Base-by-base conservation (phyloP, 1,139 yeast species). In the Debaryomyces subglobosus region DNA sequence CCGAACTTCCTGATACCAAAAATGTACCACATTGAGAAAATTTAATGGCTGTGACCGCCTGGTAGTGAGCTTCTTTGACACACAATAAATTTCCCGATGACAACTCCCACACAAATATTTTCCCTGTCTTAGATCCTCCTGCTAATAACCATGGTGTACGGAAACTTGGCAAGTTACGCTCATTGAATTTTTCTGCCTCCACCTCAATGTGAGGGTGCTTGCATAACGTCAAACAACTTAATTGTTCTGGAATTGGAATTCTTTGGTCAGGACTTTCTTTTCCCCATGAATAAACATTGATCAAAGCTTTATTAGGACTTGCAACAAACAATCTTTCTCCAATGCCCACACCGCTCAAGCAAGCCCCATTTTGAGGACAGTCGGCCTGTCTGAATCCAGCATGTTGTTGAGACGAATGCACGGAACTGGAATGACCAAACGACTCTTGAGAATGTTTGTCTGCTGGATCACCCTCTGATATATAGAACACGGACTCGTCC, bases 1-100 rank as follows among this genome's bases (percentile, higher is more conserved):
- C 99, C 40, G 77, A 78, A 53, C 96, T 90, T n/a, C 86, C 89
- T 3, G 94, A 79, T 13, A 88, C 76, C 40, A 94, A 62, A 52
- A 80, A 85, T 7, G 83, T 79, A 5, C 94, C 94, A 60, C 91
- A 87, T 15, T 68, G 55, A 2, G 89, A 73, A 56, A 88, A 82
- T 52, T 73, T 74, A 24, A 92, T 64, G 30, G 74, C 75, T 0
- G 86, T 78, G 12, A 91, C 77, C 5, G 79, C 77, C 66, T 92
- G 97, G 66, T 90, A 94, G 69, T 94, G 99, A 1, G 90, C 86
- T 45, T 89, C 94, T 59, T 82, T 83, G 8, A 84, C 94, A 52
- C 82, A 77, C 33, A 92, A 60, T 49, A 94, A 72, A 43, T 82
- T 71, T 1, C 99, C 97, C 3, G 95, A 85, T n/a, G 77, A 65